phyloP scores from a whole-genome alignment of 1,284 basidiomycete genomes.

The Sporisorium scitamineum region DNA sequence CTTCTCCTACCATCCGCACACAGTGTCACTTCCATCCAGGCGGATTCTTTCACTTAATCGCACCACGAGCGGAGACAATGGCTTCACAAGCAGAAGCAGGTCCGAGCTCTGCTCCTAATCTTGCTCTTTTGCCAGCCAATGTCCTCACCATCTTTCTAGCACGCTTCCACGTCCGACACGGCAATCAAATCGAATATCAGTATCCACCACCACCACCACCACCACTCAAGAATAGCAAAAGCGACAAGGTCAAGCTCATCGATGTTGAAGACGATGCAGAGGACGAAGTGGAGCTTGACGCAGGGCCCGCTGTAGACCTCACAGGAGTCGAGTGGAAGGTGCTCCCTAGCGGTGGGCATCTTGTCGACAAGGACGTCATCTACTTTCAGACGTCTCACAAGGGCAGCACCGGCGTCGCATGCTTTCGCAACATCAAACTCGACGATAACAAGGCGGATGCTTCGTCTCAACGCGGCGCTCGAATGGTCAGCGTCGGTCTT shows the following conservation, averaged over 20 bases:
- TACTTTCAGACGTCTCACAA: slow-evolving; percentile 40
- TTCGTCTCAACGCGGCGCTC: slow-evolving; percentile 44
- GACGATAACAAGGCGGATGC: slow-evolving; percentile 14
- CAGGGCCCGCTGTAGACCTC: slow-evolving; percentile 16
- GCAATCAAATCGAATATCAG: slow-evolving; percentile 56
- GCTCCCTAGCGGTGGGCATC: slow-evolving; percentile 56
- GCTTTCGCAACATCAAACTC: slow-evolving; percentile 53
- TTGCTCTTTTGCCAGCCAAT: slow-evolving; percentile 43
- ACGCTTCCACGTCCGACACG: slow-evolving; percentile 52
- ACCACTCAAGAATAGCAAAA: background rate
- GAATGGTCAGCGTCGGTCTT: slow-evolving; percentile 55
- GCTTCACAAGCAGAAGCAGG: slow-evolving; percentile 18
- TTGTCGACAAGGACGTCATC: slow-evolving; percentile 51
- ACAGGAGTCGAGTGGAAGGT: slow-evolving; percentile 60
- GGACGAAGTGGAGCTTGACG: background rate
- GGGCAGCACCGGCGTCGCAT: slow-evolving; percentile 44
- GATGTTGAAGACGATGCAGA: slow-evolving; percentile 18
- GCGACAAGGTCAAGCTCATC: slow-evolving; percentile 18
- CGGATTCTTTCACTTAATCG: background rate
- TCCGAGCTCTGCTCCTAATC: slow-evolving; percentile 26
- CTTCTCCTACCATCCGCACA: background rate
- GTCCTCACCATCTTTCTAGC: slow-evolving; percentile 55
- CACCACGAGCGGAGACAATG: background rate
- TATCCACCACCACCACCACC: slow-evolving; percentile 28
- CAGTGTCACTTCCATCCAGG: background rate